Evolutionary conservation across 352 stramenopile genomes (phyloP).

Genomic region (Globisporangium alternatum): DNA sequence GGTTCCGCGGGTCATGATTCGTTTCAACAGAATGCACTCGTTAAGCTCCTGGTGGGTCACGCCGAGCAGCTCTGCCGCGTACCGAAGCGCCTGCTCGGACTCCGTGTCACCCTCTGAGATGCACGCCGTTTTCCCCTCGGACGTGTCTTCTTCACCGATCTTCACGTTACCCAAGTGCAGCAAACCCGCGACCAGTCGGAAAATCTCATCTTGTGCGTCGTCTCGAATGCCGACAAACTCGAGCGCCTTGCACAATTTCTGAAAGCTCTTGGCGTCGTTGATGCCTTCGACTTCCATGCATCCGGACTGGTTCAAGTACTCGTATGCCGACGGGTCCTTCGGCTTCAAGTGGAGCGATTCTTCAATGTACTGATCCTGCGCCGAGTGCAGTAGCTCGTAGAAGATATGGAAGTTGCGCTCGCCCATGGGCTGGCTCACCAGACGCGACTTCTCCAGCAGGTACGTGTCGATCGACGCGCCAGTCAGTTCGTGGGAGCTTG

Average conservation of each 20-base stretch:
- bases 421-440: constrained; percentile 69
- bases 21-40: constrained; percentile 76
- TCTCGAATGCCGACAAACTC: constrained; percentile 74
- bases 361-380: constrained; percentile 49
- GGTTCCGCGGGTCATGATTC: constrained; percentile 73
- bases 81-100: constrained; percentile 42
- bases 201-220: constrained; percentile 66
- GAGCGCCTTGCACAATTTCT: constrained; percentile 56
- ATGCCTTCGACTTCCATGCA: constrained; percentile 69
- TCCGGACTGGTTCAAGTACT: constrained; percentile 75
- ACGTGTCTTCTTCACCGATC: constrained; percentile 69
- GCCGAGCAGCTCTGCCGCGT: constrained; percentile 63
- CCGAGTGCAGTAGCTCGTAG: constrained; percentile 72
- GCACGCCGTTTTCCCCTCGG: constrained; percentile 68
- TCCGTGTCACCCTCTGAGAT: constrained; percentile 42
- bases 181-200: constrained; percentile 64
- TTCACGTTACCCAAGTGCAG: constrained; percentile 80
- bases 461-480: constrained; percentile 83
- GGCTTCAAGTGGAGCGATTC: constrained; percentile 51
- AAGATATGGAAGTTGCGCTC: constrained; percentile 89
- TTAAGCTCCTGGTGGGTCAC: constrained; percentile 60
- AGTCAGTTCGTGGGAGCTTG: constrained; percentile 63
- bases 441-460: constrained; percentile 79
- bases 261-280: constrained; percentile 70
- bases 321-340: constrained; percentile 57